Conservation (phyloP, 768 basidiomycete species). For the Postia placenta region DNA sequence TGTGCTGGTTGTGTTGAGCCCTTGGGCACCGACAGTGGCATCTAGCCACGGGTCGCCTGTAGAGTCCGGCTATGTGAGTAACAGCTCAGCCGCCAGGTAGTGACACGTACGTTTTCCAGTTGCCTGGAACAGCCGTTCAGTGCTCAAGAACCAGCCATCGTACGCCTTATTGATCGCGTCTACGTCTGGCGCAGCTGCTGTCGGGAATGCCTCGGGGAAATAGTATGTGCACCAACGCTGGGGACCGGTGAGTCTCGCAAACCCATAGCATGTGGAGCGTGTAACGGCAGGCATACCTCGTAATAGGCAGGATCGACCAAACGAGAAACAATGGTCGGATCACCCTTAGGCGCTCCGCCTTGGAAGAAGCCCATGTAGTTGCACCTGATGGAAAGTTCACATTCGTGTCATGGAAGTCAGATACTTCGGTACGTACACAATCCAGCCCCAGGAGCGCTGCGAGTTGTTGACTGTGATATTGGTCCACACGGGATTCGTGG, state of each 20-base stretch:
- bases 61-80: background rate
- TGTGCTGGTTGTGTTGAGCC: slow-evolving; percentile 41
- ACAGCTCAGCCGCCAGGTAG: slow-evolving; percentile 8
- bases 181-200: slow-evolving; percentile 37
- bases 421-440: slow-evolving; percentile 36
- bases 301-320: slow-evolving; percentile 51
- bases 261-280: background rate
- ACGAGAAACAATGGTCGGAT: slow-evolving; percentile 48
- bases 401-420: background rate
- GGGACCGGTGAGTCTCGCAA: background rate
- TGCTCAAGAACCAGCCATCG: slow-evolving; percentile 55
- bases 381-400: slow-evolving; percentile 37
- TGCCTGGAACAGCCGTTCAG: slow-evolving; percentile 59
- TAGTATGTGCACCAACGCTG: slow-evolving; percentile 63
- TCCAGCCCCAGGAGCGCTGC: slow-evolving; percentile 65
- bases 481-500: slow-evolving; percentile 39
- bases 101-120: slow-evolving; percentile 63
- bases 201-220: slow-evolving; percentile 56
- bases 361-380: slow-evolving; percentile 58
- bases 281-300: slow-evolving; percentile 30
- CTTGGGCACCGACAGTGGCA: slow-evolving; percentile 57
- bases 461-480: slow-evolving; percentile 49
- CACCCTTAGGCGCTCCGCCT: slow-evolving; percentile 30
- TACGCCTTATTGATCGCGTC: slow-evolving; percentile 43
- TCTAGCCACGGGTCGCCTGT: slow-evolving; percentile 71